Conservation (phyloP, 2,329 filamentous ascomycete genomes). For the Diaporthe capsici region DNA sequence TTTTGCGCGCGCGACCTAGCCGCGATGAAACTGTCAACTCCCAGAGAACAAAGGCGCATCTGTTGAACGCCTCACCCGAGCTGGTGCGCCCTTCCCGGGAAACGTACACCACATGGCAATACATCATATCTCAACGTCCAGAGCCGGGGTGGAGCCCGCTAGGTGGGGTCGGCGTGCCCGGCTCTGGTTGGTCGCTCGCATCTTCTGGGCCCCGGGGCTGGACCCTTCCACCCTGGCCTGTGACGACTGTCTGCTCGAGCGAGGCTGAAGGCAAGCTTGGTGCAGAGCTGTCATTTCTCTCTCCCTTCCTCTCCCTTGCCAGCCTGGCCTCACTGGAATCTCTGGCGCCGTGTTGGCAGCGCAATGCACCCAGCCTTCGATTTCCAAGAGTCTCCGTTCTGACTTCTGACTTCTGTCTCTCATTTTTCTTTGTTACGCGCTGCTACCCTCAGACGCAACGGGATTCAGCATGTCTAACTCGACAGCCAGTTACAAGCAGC, state of each 20-base stretch:
- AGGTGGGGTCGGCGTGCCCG: constrained; percentile 24
- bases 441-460: constrained; percentile 30
- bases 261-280: constrained; percentile 39
- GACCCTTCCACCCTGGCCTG: neutral
- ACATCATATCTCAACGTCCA: constrained; percentile 33
- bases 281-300: constrained; percentile 42
- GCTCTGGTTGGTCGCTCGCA: constrained; percentile 13
- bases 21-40: constrained; percentile 26
- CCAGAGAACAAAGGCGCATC: constrained; percentile 28
- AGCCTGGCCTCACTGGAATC: constrained; percentile 37
- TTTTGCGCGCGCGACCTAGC: constrained; percentile 25
- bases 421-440: constrained; percentile 21
- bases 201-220: neutral
- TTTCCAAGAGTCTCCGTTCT: constrained; percentile 8
- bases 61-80: constrained; percentile 23
- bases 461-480: constrained; percentile 49
- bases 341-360: constrained; percentile 41
- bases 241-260: constrained; percentile 21
- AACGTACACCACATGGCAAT: constrained; percentile 24
- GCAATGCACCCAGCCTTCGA: constrained; percentile 31
- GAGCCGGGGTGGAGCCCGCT: constrained; percentile 7
- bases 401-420: constrained; percentile 8
- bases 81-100: neutral
- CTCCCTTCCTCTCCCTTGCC: constrained; percentile 35
- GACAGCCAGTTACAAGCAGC: constrained; percentile 81